Percentiles rank a stretch among this genome's conserved stretches.
phyloP scores from a whole-genome alignment of 768 basidiomycete genomes.

The Mycena alexandri region DNA sequence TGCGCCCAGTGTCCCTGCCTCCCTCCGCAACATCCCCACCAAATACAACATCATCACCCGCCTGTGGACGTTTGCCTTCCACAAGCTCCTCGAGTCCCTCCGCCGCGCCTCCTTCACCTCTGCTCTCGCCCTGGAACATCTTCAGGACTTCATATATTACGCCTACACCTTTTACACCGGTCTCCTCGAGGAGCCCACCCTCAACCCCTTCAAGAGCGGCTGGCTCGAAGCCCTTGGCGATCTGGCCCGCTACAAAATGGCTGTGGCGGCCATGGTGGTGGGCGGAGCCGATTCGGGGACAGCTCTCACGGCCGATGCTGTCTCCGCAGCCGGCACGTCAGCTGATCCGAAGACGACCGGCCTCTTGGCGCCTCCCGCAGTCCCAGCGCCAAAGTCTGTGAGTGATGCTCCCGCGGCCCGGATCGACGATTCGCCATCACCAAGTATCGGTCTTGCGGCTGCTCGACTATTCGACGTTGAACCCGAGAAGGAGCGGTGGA shows the following conservation, averaged over 20 bases:
- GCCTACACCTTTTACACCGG: constrained; percentile 95
- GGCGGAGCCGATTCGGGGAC: constrained; percentile 57
- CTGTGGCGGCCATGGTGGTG: constrained; percentile 88
- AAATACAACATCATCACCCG: constrained; percentile 97
- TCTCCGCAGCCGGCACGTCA: constrained; percentile 59
- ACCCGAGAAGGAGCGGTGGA: constrained; percentile 93
- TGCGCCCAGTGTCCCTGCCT: constrained; percentile 89
- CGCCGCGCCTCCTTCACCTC: constrained; percentile 84
- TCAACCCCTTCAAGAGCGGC: constrained; percentile 77
- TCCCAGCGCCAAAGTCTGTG: constrained; percentile 53
- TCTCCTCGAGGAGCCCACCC: constrained; percentile 83
- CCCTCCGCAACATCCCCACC: constrained; percentile 87
- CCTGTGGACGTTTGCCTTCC: constrained; percentile 92
- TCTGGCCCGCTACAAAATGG: constrained; percentile 94
- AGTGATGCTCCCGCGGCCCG: constrained; percentile 65
- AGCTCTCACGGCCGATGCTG: constrained; percentile 68
- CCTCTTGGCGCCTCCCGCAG: constrained; percentile 35
- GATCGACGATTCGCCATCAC: constrained; percentile 75
- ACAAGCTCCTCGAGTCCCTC: constrained; percentile 90
- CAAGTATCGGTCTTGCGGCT: constrained; percentile 88
- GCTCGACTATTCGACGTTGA: constrained; percentile 87
- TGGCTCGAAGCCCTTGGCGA: constrained; percentile 99
- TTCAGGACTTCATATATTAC: constrained; percentile 95
- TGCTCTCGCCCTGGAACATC: constrained; percentile 84
- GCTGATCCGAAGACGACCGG: constrained; percentile 35